Percentiles rank a stretch among this genome's conserved stretches.
Conservation (phyloP, 176 grass and related monocot genomes). For the Oryza meyeriana region DNA sequence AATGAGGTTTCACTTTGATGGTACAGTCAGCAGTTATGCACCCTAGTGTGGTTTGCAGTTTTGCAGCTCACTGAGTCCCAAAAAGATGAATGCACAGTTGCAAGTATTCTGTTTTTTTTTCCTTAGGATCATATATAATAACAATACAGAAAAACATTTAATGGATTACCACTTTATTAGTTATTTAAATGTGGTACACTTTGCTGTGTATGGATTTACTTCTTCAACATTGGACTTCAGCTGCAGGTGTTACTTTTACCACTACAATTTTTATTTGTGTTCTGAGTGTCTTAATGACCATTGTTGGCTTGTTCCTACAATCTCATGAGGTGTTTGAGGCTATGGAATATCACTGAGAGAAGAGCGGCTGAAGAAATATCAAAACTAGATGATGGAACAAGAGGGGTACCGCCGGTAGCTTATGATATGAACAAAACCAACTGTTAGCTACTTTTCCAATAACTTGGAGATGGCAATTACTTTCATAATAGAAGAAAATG, state of each 20-base stretch:
- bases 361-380: slow-evolving; percentile 86
- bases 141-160: too few species aligned
- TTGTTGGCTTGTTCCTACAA: slow-evolving; percentile 8
- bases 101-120: neutral
- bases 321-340: slow-evolving; percentile 66
- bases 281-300: neutral
- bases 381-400: slow-evolving; percentile 77
- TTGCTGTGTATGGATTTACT: neutral
- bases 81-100: neutral
- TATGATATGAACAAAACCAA: slow-evolving; percentile 20
- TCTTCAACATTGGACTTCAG: neutral
- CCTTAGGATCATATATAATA: neutral
- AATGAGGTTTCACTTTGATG: neutral
- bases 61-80: neutral
- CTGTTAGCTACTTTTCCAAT: slow-evolving; percentile 21
- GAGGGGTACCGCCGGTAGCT: slow-evolving; percentile 71
- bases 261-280: neutral
- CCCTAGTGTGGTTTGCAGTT: neutral
- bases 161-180: too few species aligned
- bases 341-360: slow-evolving; percentile 60
- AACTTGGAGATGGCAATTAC: neutral
- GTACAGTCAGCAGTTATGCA: neutral
- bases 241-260: neutral
- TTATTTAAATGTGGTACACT: neutral
- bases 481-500: slow-evolving; percentile 9